Evolutionary conservation across 169 alveolate genomes (phyloP), one percentile per base, ranked within the genome.

Genomic region (Plasmodium ovale): DNA sequence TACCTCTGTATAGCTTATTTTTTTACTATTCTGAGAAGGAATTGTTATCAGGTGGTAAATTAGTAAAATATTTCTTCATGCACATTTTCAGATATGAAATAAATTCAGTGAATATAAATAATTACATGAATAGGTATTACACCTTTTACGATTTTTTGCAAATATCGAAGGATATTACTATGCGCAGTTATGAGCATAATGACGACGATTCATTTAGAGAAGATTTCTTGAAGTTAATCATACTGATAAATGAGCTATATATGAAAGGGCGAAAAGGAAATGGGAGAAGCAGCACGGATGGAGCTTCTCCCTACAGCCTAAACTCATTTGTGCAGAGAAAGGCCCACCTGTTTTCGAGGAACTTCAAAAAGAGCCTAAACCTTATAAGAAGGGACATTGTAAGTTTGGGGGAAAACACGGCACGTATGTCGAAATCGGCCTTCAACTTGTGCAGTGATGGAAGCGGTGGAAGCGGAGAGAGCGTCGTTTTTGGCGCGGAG

Each of bases 1-100:
- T 77, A 33, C 88, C 88, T n/a, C 54, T 77, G 56, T 77, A 77
- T 67, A 77, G 88, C 29, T 42, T 77, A 23, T 77, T 77, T 19
- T 77, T 77, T 47, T 77, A 77, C 37, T 51, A 60, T 77, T 77
- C 88, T 0, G 42, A 77, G 47, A 33, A 77, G 12, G 68, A 31
- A 33, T 29, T 29, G 7, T 14, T 77, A 7, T 23, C 6, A 42
- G 88, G 88, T 10, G 77, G 25, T 7, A 27, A 77, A 25, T 53
- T 77, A 21, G n/a, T 77, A 54, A 77, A 62, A 39, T 35, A 60
- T n/a, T 77, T 77, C 62, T 77, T 77, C 62, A 19, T 77, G 62
- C 21, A 60, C 51, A 77, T 77, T 27, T 77, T 77, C 44, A 39
- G 27, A n/a, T 54, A 53, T 53, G 88, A 77, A 44, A 44, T 77